Evolutionary conservation across 495 filamentous ascomycete genomes (phyloP).

Genomic region (Annulohypoxylon maeteangense): DNA sequence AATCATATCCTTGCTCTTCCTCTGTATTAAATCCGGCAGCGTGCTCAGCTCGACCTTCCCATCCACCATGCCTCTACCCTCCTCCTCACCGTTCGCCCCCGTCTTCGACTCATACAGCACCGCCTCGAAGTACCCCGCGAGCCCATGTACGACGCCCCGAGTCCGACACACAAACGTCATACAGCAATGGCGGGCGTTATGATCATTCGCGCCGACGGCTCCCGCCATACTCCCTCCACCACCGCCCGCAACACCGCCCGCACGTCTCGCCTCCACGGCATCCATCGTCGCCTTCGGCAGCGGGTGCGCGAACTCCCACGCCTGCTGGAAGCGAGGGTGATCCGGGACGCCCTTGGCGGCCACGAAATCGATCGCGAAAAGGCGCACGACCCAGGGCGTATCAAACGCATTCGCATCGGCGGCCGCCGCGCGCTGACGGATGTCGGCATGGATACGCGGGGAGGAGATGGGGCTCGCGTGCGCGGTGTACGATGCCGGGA

Average conservation of each 20-base stretch:
- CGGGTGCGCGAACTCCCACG: constrained; percentile 77
- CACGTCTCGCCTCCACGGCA: constrained; percentile 60
- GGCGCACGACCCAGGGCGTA: constrained; percentile 91
- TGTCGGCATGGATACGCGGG: constrained; percentile 84
- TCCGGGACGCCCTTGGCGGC: constrained; percentile 63
- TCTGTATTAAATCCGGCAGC: constrained; percentile 89
- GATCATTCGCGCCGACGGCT: constrained; percentile 77
- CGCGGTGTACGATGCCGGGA: constrained; percentile 90
- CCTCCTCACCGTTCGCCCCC: not conserved
- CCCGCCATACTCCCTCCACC: constrained; percentile 70
- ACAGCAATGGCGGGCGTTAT: constrained; percentile 84
- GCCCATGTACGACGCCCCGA: constrained; percentile 86
- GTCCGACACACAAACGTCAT: constrained; percentile 75
- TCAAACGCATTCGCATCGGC: constrained; percentile 77
- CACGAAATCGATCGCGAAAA: constrained; percentile 87
- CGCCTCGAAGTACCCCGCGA: constrained; percentile 96
- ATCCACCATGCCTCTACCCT: constrained; percentile 32
- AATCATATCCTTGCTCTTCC: constrained; percentile 95
- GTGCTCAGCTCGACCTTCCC: constrained; percentile 85
- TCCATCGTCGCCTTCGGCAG: constrained; percentile 56
- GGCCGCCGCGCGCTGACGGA: constrained; percentile 64
- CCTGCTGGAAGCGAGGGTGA: constrained; percentile 68
- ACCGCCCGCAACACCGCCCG: constrained; percentile 63
- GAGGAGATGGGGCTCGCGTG: constrained; percentile 91
- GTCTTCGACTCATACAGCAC: constrained; percentile 72